phyloP scores from a whole-genome alignment of 2,329 filamentous ascomycete species.

The Exophiala phaeomuriformis region DNA sequence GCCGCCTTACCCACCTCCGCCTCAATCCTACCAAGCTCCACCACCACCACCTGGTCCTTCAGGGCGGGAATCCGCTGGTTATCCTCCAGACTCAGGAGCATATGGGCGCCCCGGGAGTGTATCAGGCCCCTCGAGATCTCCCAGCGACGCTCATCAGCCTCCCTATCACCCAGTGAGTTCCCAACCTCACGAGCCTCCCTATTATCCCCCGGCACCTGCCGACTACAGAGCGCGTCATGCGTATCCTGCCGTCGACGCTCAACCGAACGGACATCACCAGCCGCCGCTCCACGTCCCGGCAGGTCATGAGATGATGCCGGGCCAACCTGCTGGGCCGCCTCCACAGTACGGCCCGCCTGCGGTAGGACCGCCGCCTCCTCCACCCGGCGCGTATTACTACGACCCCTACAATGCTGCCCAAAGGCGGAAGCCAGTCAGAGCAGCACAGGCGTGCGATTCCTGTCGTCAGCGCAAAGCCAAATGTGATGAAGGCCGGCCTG shows the following conservation, averaged over 20 bases:
- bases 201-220: conserved; percentile 20
- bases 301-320: conserved; percentile 26
- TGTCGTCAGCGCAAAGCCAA: conserved; percentile 84
- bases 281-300: conserved; percentile 24
- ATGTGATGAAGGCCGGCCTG: conserved; percentile 78
- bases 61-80: conserved; percentile 18
- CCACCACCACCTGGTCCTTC: conserved; percentile 14
- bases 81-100: conserved; percentile 21
- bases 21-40: conserved; percentile 10
- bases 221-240: conserved; percentile 24
- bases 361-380: conserved; percentile 19
- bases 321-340: conserved; percentile 16
- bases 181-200: conserved; percentile 20
- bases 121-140: conserved; percentile 25
- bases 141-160: conserved; percentile 22
- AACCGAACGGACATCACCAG: conserved; percentile 23
- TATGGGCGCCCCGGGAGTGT: conserved; percentile 27
- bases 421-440: conserved; percentile 25
- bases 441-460: conserved; percentile 72
- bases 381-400: conserved; percentile 10
- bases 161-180: conserved; percentile 24
- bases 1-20: conserved; percentile 16
- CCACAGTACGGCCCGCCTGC: conserved; percentile 22
- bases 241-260: conserved; percentile 22
- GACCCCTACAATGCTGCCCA: conserved; percentile 10